phyloP scores from a whole-genome alignment of 208 protist genomes.

The Acanthamoeba lenticulata region DNA sequence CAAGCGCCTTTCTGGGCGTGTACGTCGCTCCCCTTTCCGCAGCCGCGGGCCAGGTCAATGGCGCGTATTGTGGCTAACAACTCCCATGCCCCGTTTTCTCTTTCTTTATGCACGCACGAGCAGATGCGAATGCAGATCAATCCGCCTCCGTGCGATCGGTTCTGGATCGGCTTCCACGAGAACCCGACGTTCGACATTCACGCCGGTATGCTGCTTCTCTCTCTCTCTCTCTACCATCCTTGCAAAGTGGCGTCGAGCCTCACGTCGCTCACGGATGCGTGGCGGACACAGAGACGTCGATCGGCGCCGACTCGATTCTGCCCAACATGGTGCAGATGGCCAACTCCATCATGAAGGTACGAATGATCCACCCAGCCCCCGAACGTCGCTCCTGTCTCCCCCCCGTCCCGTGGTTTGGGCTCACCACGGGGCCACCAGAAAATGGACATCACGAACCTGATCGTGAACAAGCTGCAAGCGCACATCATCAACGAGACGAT shows the following conservation, averaged over 20 bases:
- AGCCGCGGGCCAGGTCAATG: no score
- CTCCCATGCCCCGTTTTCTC: no score
- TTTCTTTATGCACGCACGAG: background rate
- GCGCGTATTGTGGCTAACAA: no score
- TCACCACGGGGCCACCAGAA: background rate
- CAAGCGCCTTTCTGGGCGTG: slow-evolving; percentile 25
- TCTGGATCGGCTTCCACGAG: slow-evolving; percentile 59
- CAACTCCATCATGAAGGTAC: slow-evolving; percentile 50
- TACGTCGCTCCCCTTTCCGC: background rate
- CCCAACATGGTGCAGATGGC: slow-evolving; percentile 49
- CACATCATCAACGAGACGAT: slow-evolving; percentile 48
- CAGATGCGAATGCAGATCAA: slow-evolving; percentile 55
- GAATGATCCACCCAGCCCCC: no score
- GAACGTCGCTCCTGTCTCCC: no score
- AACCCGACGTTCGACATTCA: slow-evolving; percentile 27
- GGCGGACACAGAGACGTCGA: background rate
- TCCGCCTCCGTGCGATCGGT: slow-evolving; percentile 50
- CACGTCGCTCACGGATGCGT: background rate
- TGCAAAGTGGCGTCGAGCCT: no score
- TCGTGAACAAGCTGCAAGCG: slow-evolving; percentile 57
- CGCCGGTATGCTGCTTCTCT: background rate
- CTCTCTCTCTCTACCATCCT: background rate
- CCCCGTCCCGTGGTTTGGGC: background rate
- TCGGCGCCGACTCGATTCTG: slow-evolving; percentile 17
- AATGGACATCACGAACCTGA: slow-evolving; percentile 37